Base-by-base conservation (phyloP, 768 basidiomycete species). In the Boletus patriciae region DNA sequence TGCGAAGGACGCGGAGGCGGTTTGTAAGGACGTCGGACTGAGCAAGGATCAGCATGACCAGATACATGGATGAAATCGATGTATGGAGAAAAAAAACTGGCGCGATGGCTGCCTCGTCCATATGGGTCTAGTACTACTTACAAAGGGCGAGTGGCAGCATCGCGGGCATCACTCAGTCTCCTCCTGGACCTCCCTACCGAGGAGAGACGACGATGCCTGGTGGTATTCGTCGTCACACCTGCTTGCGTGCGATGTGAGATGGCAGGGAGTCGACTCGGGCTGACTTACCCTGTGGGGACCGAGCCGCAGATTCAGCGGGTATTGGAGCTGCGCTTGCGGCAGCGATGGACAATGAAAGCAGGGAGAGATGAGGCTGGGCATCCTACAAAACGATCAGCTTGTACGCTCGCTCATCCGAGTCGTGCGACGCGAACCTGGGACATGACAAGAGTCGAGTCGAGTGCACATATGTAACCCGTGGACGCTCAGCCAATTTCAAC, bases 141-240 rank as follows among this genome's bases (percentile, higher is more conserved):
- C 88, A 83, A 82, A 50, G 87, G 87, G 49, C 90, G 78, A 54
- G 77, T 78, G 49, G 87, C 86, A 43, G 90, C 90, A 70, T 91
- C 90, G 47, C 87, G 77, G 25, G 89, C 90, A 70, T 92, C 90
- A 70, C 88, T 90, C 60, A 90, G 69, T 54, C 90, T 77, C 63
- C 90, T 80, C 66, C 84, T 83, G 25, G 82, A 77, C 71, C 88
- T 84, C 19, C 88, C 86, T 12, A 83, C 79, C 0, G 89, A 90
- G 18, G 87, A 84, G 19, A 90, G 73, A 18, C 89, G 78, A 51
- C 90, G 83, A 69, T 90, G 87, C 63, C 87, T 81, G 55, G 51
- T 58, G 27, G 57, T 76, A 64, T 74, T 82, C 50, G 68, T 62
- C 31, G 69, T 70, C 56, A 53, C 2, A 8, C 44, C 65, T 61